Evolutionary conservation across 805 yeast species (phyloP).

Genomic region (Ogataea trehaloabstinens): DNA sequence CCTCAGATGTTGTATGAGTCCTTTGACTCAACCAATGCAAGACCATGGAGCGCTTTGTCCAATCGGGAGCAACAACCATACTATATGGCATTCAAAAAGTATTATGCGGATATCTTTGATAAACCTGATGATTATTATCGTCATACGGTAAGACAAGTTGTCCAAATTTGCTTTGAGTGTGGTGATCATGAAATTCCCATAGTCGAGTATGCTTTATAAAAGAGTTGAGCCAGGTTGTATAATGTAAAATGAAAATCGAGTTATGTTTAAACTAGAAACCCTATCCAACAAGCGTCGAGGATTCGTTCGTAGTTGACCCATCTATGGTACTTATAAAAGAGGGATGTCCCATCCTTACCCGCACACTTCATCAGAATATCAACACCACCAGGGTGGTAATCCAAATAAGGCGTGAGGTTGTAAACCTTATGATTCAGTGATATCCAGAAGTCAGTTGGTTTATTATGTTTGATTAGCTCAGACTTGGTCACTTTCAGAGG

Average conservation of each 20-base stretch:
- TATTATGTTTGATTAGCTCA: conserved; percentile 58
- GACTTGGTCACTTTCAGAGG: conserved; percentile 57
- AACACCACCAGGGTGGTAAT: conserved; percentile 92
- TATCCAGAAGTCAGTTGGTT: conserved; percentile 80
- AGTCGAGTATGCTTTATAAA: conserved; percentile 17
- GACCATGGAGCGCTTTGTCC: conserved; percentile 25
- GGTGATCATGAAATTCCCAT: conserved; percentile 22
- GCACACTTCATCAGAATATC: conserved; percentile 75
- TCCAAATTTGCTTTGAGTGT: conserved; percentile 27
- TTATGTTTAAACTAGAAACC: conserved; percentile 38
- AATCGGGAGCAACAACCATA: conserved; percentile 23
- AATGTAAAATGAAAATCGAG: not conserved
- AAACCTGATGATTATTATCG: conserved; percentile 15
- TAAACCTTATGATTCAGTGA: conserved; percentile 76
- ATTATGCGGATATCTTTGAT: conserved; percentile 23
- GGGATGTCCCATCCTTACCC: conserved; percentile 75
- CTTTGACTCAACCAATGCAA: conserved; percentile 19
- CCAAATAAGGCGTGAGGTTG: conserved; percentile 78
- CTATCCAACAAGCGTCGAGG: conserved; percentile 75
- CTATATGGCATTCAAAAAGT: conserved; percentile 30
- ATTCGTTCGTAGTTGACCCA: conserved; percentile 84
- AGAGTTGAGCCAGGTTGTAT: not conserved
- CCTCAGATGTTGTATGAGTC: conserved; percentile 28
- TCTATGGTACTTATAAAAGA: conserved; percentile 67
- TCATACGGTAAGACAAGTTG: conserved; percentile 20